phyloP scores from a whole-genome alignment of 805 yeast genomes.

The Candida stauntonica region DNA sequence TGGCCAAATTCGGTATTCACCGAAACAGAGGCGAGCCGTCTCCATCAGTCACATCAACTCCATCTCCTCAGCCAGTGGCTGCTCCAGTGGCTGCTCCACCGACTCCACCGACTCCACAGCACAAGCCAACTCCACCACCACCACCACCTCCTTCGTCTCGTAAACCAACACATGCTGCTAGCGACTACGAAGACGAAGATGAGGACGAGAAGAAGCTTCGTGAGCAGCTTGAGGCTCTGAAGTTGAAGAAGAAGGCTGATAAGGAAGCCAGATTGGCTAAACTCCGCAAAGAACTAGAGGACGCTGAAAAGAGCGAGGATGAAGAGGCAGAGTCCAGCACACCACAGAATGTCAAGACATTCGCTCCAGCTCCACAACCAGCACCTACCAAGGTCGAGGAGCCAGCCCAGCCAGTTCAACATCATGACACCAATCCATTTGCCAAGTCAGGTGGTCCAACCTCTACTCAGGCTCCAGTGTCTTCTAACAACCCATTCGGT shows the following conservation, averaged over 20 bases:
- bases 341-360: conserved; percentile 16
- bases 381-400: conserved; percentile 19
- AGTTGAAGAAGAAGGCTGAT: conserved; percentile 48
- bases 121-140: conserved; percentile 11
- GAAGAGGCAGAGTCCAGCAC: conserved; percentile 35
- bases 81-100: conserved; percentile 7
- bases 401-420: conserved; percentile 5
- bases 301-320: conserved; percentile 40
- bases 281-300: conserved; percentile 56
- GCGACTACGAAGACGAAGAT: conserved; percentile 41
- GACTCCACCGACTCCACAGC: conserved; percentile 6
- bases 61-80: conserved; percentile 9
- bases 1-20: conserved; percentile 71
- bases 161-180: conserved; percentile 3
- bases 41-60: conserved; percentile 10
- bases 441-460: conserved; percentile 17
- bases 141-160: conserved; percentile 17
- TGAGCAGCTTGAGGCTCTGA: conserved; percentile 36
- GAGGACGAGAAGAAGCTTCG: conserved; percentile 44
- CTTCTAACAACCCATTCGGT: conserved; percentile 54
- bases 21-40: conserved; percentile 19
- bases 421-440: conserved; percentile 28
- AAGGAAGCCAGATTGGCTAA: conserved; percentile 58
- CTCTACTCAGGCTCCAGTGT: conserved; percentile 12
- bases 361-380: conserved; percentile 18